These are phyloP conservation scores for Cercospora sesami DNA, from an alignment of 2,329 filamentous ascomycete genomes.

Conservation along the genomic window DNA sequence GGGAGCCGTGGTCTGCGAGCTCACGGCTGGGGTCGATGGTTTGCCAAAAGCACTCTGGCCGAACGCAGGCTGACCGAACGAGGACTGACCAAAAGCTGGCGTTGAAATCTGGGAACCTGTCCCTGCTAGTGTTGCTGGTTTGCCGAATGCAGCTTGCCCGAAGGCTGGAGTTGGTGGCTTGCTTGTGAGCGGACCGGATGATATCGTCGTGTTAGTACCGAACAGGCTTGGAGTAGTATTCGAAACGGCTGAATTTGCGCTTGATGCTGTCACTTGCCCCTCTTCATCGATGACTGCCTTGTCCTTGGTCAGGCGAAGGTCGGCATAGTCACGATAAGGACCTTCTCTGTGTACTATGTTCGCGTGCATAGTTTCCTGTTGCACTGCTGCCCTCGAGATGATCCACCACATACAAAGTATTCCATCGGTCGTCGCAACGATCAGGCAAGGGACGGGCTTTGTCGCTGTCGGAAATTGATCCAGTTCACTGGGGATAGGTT, in stretches of 20 bases:
- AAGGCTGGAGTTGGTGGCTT: conserved; percentile 7
- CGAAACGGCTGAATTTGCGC: neutral
- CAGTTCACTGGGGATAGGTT: conserved; percentile 48
- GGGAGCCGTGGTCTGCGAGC: conserved; percentile 9
- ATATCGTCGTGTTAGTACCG: neutral
- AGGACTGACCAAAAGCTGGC: conserved; percentile 29
- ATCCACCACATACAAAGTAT: conserved; percentile 86
- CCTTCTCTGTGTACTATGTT: conserved; percentile 16
- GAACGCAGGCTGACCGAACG: conserved; percentile 18
- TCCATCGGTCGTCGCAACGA: conserved; percentile 86
- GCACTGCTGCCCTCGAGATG: conserved; percentile 83
- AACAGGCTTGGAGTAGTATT: neutral
- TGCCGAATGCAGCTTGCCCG: conserved; percentile 11
- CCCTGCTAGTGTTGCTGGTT: neutral
- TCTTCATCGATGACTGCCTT: conserved; percentile 2
- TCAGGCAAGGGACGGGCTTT: conserved; percentile 77
- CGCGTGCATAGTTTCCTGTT: conserved; percentile 49
- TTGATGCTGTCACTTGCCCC: neutral
- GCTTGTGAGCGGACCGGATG: neutral
- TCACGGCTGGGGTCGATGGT: conserved; percentile 24
- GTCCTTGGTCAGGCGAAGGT: conserved; percentile 14
- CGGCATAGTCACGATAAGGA: conserved; percentile 10
- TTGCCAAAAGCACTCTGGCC: conserved; percentile 18
- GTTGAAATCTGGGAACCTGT: neutral
- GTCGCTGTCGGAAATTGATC: conserved; percentile 76